Evolutionary conservation across 805 yeast genomes (phyloP).

Genomic region (Metschnikowia lochheadii): DNA sequence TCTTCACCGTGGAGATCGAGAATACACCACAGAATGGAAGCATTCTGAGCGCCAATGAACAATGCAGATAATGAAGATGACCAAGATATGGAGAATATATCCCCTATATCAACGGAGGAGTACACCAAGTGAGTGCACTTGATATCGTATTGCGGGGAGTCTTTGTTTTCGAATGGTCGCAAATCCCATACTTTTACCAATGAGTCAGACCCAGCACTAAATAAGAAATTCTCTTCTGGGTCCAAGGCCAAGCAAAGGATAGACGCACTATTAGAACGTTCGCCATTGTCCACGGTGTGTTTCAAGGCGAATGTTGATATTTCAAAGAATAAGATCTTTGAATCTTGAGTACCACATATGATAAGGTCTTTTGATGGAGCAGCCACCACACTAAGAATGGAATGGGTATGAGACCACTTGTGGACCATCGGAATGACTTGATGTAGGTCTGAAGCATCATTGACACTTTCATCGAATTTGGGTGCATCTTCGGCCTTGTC

Average conservation of each 20-base stretch:
- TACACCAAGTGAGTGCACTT: conserved; percentile 65
- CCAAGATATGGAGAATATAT: conserved; percentile 81
- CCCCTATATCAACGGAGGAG: conserved; percentile 86
- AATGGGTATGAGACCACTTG: conserved; percentile 69
- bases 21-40: conserved; percentile 73
- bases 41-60: conserved; percentile 89
- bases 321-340: conserved; percentile 69
- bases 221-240: conserved; percentile 52
- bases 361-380: conserved; percentile 55
- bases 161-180: conserved; percentile 22
- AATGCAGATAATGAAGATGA: conserved; percentile 54
- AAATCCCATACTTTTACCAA: conserved; percentile 82
- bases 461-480: neutral
- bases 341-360: conserved; percentile 90
- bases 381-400: conserved; percentile 68
- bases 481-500: neutral
- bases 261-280: conserved; percentile 64
- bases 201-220: conserved; percentile 89
- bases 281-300: conserved; percentile 35
- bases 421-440: conserved; percentile 38
- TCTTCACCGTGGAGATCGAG: conserved; percentile 10
- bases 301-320: conserved; percentile 57
- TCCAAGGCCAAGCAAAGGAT: conserved; percentile 65
- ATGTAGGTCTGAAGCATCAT: conserved; percentile 3
- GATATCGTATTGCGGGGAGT: conserved; percentile 13